Evolutionary conservation across 306 rosid genomes (phyloP).

Genomic region (Lathyrus aphaca): DNA sequence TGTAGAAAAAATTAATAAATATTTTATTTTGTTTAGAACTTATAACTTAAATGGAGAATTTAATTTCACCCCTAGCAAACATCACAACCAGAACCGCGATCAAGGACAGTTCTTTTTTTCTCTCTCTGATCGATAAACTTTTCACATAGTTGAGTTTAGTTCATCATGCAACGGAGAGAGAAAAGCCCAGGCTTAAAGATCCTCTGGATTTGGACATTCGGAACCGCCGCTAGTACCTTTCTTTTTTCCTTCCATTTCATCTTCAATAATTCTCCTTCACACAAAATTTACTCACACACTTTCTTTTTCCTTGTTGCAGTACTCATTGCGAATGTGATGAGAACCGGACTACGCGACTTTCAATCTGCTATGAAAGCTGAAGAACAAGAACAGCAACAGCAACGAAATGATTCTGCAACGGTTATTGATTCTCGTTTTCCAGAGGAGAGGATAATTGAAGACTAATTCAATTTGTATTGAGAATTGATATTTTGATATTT

Average conservation of each 20-base stretch:
- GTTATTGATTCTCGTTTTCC: slow-evolving; percentile 37
- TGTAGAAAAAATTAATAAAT: too few species aligned
- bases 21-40: too few species aligned
- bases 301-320: slow-evolving; percentile 41
- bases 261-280: not conserved
- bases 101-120: too few species aligned
- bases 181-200: slow-evolving; percentile 10
- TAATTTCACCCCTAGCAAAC: too few species aligned
- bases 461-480: not conserved
- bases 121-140: too few species aligned
- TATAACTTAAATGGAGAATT: too few species aligned
- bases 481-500: too few species aligned
- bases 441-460: slow-evolving; percentile 38
- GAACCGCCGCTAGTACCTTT: slow-evolving; percentile 12
- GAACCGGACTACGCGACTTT: slow-evolving; percentile 62
- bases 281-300: not conserved
- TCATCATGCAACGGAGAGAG: slow-evolving; percentile 1
- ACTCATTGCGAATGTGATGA: slow-evolving; percentile 59
- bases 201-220: slow-evolving; percentile 14
- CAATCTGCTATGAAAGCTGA: slow-evolving; percentile 48
- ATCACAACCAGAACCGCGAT: too few species aligned
- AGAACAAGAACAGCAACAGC: slow-evolving; percentile 39
- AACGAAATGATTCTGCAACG: slow-evolving; percentile 31
- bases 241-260: not conserved
- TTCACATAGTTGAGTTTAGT: not conserved